Base-by-base conservation (phyloP, 2,329 filamentous ascomycete species). In the Ramularia endophylla region DNA sequence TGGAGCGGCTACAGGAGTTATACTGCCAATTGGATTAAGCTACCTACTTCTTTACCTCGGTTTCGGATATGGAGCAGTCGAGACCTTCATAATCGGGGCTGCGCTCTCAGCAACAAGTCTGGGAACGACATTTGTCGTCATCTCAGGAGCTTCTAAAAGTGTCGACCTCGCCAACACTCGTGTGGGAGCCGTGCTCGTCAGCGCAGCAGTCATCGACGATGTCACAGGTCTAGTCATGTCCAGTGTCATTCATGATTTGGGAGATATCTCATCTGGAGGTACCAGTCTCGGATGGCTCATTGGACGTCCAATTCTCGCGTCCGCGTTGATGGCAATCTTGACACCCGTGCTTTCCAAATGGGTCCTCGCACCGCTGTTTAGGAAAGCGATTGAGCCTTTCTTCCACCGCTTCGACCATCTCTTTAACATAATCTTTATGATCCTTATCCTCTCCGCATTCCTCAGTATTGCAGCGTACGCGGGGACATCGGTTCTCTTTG, bases 191-290 rank as follows among this genome's bases (percentile, higher is more conserved):
- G 60, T 72, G 1, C 63, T 71, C 3, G 62, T 70, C 35, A 69
- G 67, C 48, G 68, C 69, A 0, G 69, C 68, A 8, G 65, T 72
- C 16, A 68, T 72, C 27, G 68, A 71, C 50, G 68, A 72, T 51
- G 66, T 71, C 1, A 62, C 65, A 1, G 68, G 67, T 2, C 61
- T 72, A 8, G 64, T 72, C 37, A 65, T 70, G 51, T 65, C 65
- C 20, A 54, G 52, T 20, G 60, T 58, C 12, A 58, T 60, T 27
- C 48, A 54, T 28, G 47, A 57, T 22, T 41, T 60, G 2, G 56
- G 56, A 8, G 34, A 34, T 2, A 36, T 57, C 3, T 45, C 48
- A 8, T 31, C 20, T 8, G 50, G 50, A 9, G 42, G 33, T 44
- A 22, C 36, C 7, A 50, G 40, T 35, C 35, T 49, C 4, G 56